Base-by-base conservation (phyloP, 768 basidiomycete species). In the Postia placenta region DNA sequence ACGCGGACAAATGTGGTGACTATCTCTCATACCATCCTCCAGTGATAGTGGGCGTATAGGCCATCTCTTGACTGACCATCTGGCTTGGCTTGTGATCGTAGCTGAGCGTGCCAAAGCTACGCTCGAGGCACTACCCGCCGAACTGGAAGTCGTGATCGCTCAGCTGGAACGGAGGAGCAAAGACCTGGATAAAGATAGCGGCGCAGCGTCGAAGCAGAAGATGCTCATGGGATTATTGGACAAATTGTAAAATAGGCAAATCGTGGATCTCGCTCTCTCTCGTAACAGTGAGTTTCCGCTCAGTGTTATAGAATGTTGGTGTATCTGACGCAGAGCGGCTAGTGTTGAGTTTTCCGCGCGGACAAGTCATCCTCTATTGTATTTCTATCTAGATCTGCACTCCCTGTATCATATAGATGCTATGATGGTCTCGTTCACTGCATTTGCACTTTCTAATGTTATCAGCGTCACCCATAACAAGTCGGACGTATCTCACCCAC, bases 141-240 rank as follows among this genome's bases (percentile, higher is more conserved):
- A 73, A 39, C 62, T 78, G 26, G 84, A 85, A 56, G 71, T 71
- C 37, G 70, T 70, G 6, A 74, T 83, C 42, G 64, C 70, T 1
- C 62, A 59, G 11, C 65, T 80, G 6, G 83, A 87, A 52, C 81
- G 79, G 62, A 74, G 74, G 50, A 66, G 68, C 52, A 79, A 75
- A 52, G 61, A 60, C 12, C 55, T 76, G 33, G 57, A 63, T 38
- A 66, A 67, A 46, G 57, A 57, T 35, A 42, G 48, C 20, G 47
- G 50, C 40, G 49, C 56, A 1, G 48, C 54, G 20, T 52, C 59
- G n/a, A 64, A 61, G 45, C 58, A 62, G 48, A 62, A 65, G 57
- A 60, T 60, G 46, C 57, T 63, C 17, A 58, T 59, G 42, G 60
- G 57, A 14, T 47, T 65, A 4, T 52, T 65, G 22, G 60, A 57